Conservation (phyloP, 305 asterid species). For the Andrographis paniculata region DNA sequence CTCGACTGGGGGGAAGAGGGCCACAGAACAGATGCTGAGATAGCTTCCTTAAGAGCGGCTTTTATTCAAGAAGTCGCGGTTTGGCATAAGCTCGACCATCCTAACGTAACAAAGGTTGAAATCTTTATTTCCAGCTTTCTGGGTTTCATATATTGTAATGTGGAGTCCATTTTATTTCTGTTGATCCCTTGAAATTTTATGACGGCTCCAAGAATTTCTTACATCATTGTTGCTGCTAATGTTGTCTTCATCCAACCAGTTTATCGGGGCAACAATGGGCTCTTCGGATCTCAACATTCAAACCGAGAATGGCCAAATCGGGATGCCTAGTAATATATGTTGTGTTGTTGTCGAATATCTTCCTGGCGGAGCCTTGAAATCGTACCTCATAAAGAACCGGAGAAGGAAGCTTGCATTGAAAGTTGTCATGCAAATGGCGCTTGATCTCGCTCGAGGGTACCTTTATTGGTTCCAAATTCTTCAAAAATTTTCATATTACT, state of each 20-base stretch:
- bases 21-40: conserved; percentile 71
- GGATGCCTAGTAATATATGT: conserved; percentile 79
- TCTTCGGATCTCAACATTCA: conserved; percentile 71
- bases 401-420: conserved; percentile 73
- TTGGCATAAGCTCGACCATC: conserved; percentile 91
- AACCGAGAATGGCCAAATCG: conserved; percentile 55
- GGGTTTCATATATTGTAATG: background rate
- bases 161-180: background rate
- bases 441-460: conserved; percentile 89
- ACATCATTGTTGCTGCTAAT: background rate
- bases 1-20: conserved; percentile 97
- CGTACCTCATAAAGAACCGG: conserved; percentile 65
- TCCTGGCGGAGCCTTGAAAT: conserved; percentile 75
- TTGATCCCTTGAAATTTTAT: background rate
- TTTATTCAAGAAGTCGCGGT: conserved; percentile 93
- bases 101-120: conserved; percentile 79
- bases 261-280: conserved; percentile 89
- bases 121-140: conserved; percentile 3
- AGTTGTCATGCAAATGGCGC: conserved; percentile 78
- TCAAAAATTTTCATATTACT: too few relatives aligned
- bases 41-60: conserved; percentile 66
- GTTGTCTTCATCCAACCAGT: conserved; percentile 30
- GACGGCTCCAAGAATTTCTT: background rate
- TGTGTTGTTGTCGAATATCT: conserved; percentile 88
- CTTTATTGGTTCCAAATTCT: too few relatives aligned